phyloP scores from a whole-genome alignment of 2,329 filamentous ascomycete species.

The Huntiella abstrusa region DNA sequence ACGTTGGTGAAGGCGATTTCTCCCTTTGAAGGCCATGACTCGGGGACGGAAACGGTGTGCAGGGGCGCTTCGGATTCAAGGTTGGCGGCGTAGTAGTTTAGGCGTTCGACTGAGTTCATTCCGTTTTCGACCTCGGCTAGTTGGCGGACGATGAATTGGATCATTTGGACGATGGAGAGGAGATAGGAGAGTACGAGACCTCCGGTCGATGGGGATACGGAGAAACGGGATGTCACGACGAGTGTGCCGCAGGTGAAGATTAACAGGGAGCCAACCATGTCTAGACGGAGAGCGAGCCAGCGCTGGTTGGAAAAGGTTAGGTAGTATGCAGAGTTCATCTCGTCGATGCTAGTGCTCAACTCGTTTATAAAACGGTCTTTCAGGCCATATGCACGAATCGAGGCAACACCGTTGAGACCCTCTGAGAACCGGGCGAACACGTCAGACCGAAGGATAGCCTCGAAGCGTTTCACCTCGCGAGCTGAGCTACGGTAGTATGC shows the following conservation, averaged over 20 bases:
- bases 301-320: constrained; percentile 90
- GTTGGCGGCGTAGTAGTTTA: constrained; percentile 73
- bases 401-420: constrained; percentile 64
- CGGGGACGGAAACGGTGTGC: constrained; percentile 52
- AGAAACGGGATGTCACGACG: constrained; percentile 79
- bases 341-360: constrained; percentile 57
- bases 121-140: constrained; percentile 92
- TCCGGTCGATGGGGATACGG: constrained; percentile 63
- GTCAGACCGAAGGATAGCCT: constrained; percentile 67
- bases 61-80: constrained; percentile 80
- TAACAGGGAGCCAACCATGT: constrained; percentile 63
- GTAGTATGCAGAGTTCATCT: constrained; percentile 89
- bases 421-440: constrained; percentile 89
- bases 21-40: constrained; percentile 70
- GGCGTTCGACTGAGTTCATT: constrained; percentile 89
- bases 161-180: constrained; percentile 80
- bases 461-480: constrained; percentile 85
- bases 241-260: constrained; percentile 80
- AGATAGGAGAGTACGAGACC: constrained; percentile 89
- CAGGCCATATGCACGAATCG: constrained; percentile 77
- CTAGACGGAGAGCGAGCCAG: constrained; percentile 74
- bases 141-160: constrained; percentile 88
- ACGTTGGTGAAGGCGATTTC: constrained; percentile 61
- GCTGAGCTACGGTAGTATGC: constrained; percentile 82
- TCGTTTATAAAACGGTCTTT: constrained; percentile 53